Base-by-base conservation (phyloP, 2,329 filamentous ascomycete genomes). In the Pseudocercospora crystallina region DNA sequence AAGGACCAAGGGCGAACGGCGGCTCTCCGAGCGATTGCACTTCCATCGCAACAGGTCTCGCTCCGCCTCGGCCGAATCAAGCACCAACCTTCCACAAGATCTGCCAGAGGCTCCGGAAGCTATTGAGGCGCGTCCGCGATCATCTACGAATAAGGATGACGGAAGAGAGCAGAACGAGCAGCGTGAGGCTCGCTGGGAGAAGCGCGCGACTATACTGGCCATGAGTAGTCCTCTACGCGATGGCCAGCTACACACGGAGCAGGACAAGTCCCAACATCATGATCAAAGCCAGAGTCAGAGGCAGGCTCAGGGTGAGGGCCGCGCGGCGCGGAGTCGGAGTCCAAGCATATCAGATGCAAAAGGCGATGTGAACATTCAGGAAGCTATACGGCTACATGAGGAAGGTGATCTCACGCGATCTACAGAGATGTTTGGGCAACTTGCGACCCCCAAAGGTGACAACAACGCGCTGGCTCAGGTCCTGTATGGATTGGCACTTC, bases 381-480 rank as follows among this genome's bases (percentile, higher is more conserved):
- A 95, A 72, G 94, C 94, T n/a, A 99, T 99, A 67, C 81, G 87
- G 54, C 77, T 97, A 58, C 94, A 99, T 69, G 94, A 99, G 72
- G 79, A 77, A 40, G 92, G 92, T 50, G 80, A 94, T 54, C 79
- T 96, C 49, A 82, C 84, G 63, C 74, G 78, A 64, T 94, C 90
- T 46, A 96, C 94, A n/a, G 76, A 77, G 45, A 82, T 97, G 72
- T 99, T 99, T 73, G 87, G 84, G 26, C 77, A 79, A 53, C 77
- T 99, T 60, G 94, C 94, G 46, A 86, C 96, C 68, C 89, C 89
- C 0, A 78, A 84, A 47, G 90, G 89, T 17, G 83, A 86, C 43
- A 96, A 96, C 68, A 96, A 97, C 72, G 89, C 94, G 35, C 79
- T 99, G 58, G 94, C 90, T 64, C 92, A 99, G 73, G 94, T 99